phyloP scores from a whole-genome alignment of 345 rosid species.

The Brassica carinata region DNA sequence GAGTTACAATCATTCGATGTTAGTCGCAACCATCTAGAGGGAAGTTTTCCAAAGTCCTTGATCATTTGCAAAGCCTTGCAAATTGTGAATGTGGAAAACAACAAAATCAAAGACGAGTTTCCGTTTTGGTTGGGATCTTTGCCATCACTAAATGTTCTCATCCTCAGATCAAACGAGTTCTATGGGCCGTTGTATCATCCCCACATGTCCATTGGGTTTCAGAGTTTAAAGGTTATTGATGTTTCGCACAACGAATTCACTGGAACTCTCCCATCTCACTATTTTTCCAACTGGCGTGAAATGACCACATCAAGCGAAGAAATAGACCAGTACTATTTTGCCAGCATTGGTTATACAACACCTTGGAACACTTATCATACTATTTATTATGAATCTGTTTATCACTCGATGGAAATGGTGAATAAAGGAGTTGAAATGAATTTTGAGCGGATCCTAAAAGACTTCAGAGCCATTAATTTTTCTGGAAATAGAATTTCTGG shows the following conservation, averaged over 20 bases:
- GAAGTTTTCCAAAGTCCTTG: conserved; percentile 26
- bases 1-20: not conserved
- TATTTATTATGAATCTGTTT: too few species aligned
- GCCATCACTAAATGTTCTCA: conserved; percentile 13
- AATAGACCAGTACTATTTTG: too few species aligned
- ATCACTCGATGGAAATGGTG: not conserved
- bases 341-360: too few species aligned
- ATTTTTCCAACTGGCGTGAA: not conserved
- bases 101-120: conserved; percentile 37
- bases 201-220: conserved; percentile 1
- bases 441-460: not conserved
- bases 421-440: conserved; percentile 15
- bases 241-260: conserved; percentile 42
- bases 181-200: conserved; percentile 37
- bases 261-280: conserved; percentile 13
- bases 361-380: too few species aligned
- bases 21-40: conserved; percentile 35
- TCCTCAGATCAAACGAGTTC: conserved; percentile 47
- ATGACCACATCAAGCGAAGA: too few species aligned
- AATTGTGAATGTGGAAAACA: conserved; percentile 47
- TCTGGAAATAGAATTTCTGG: not conserved
- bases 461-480: conserved; percentile 8
- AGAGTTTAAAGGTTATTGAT: conserved; percentile 44
- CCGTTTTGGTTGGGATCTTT: conserved; percentile 20
- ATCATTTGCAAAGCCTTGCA: conserved; percentile 31